A percentile compares a stretch with the other conserved stretches of the same genome.
These are phyloP conservation scores for Bocquillonia castaneifolia DNA, from an alignment of 441 rosid genomes.

Conservation along the genomic window DNA sequence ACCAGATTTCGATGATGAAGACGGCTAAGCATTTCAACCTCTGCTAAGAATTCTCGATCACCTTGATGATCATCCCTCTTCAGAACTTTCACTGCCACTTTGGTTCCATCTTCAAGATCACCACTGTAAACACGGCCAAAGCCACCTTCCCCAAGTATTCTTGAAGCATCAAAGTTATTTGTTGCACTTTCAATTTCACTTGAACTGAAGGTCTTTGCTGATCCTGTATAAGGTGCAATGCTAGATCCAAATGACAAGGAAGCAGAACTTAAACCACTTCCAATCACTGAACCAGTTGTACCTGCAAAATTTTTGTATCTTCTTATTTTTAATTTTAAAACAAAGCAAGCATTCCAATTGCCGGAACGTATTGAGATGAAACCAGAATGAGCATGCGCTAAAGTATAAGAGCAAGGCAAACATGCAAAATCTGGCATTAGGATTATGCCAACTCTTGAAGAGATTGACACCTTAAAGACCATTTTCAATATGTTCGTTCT, in stretches of 20 bases:
- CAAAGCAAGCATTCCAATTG: slow-evolving; percentile 5
- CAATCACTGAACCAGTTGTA: slow-evolving; percentile 49
- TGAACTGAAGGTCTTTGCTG: slow-evolving; percentile 76
- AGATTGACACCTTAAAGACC: no score
- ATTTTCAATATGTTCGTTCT: background rate
- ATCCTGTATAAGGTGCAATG: slow-evolving; percentile 69
- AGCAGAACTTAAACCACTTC: slow-evolving; percentile 66
- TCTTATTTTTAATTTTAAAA: background rate
- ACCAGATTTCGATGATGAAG: slow-evolving; percentile 94
- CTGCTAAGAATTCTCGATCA: slow-evolving; percentile 86
- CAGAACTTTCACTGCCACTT: slow-evolving; percentile 84
- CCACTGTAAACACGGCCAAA: slow-evolving; percentile 85
- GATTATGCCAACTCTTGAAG: no score
- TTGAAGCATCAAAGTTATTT: slow-evolving; percentile 56
- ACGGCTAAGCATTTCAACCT: slow-evolving; percentile 97
- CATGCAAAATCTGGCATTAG: background rate
- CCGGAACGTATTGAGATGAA: background rate
- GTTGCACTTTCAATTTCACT: slow-evolving; percentile 80
- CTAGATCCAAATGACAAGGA: slow-evolving; percentile 87
- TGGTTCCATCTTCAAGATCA: slow-evolving; percentile 74
- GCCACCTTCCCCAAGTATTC: slow-evolving; percentile 92
- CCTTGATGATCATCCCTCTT: slow-evolving; percentile 97
- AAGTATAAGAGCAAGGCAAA: slow-evolving; percentile 8
- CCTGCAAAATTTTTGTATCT: slow-evolving; percentile 38
- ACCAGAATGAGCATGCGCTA: slow-evolving; percentile 5